Conservation (phyloP, 805 yeast species). For the Yarrowia alimentaria region DNA sequence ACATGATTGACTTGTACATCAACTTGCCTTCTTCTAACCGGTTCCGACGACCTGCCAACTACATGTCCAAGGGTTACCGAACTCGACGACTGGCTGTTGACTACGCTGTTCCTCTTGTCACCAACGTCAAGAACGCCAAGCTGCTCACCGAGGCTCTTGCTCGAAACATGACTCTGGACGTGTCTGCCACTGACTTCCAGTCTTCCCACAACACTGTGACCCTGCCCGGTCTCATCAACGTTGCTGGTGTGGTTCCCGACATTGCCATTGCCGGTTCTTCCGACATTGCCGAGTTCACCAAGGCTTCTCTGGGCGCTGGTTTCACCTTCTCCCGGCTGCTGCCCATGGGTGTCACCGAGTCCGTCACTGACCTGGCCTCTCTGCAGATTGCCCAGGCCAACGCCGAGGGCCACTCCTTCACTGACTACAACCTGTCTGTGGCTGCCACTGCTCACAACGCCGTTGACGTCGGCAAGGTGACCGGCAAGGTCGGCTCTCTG, state of each 20-base stretch:
- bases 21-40: slow-evolving; percentile 96
- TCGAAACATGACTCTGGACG: slow-evolving; percentile 56
- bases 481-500: slow-evolving; percentile 70
- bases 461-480: slow-evolving; percentile 57
- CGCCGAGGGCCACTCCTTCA: slow-evolving; percentile 56
- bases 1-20: slow-evolving; percentile 92
- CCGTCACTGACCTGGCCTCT: slow-evolving; percentile 63
- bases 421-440: slow-evolving; percentile 79
- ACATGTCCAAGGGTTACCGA: slow-evolving; percentile 94
- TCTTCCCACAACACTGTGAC: slow-evolving; percentile 80
- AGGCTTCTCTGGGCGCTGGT: slow-evolving; percentile 75
- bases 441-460: slow-evolving; percentile 78
- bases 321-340: slow-evolving; percentile 80
- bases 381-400: slow-evolving; percentile 61
- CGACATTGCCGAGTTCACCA: slow-evolving; percentile 66
- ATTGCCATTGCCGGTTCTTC: slow-evolving; percentile 50
- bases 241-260: slow-evolving; percentile 75
- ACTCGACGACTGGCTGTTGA: slow-evolving; percentile 99
- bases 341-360: slow-evolving; percentile 66
- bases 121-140: slow-evolving; percentile 97
- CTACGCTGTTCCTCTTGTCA: slow-evolving; percentile 94
- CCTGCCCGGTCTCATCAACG: slow-evolving; percentile 83
- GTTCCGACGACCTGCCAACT: slow-evolving; percentile 98
- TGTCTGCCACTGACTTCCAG: slow-evolving; percentile 79
- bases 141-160: slow-evolving; percentile 91